Conservation (phyloP, 2,329 filamentous ascomycete species). For the Penicillium hesseltinei region DNA sequence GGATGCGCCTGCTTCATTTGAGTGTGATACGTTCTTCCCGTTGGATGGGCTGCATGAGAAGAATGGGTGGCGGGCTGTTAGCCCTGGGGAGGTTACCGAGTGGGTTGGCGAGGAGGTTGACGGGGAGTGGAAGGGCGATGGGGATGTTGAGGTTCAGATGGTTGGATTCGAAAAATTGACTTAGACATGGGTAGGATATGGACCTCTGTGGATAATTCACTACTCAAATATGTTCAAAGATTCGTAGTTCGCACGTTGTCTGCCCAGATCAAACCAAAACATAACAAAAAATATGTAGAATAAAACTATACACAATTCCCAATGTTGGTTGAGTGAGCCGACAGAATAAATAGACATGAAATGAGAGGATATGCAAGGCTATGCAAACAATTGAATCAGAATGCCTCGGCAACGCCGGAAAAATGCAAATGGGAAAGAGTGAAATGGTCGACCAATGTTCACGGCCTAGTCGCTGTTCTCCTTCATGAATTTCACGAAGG, state of each 20-base stretch:
- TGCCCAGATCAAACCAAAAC: background rate
- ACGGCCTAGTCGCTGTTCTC: constrained; percentile 62
- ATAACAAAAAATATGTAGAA: background rate
- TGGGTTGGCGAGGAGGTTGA: constrained; percentile 46
- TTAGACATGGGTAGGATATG: background rate
- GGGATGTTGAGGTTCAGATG: constrained; percentile 51
- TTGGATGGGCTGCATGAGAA: constrained; percentile 33
- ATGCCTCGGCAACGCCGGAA: constrained; percentile 1
- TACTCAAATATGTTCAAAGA: background rate
- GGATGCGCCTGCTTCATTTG: constrained; percentile 34
- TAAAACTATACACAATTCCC: background rate
- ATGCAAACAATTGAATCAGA: constrained; percentile 12
- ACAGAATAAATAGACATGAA: background rate
- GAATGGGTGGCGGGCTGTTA: constrained; percentile 35
- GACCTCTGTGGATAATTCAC: background rate
- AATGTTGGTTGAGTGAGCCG: background rate
- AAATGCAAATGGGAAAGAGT: constrained; percentile 9
- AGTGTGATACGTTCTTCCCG: constrained; percentile 52
- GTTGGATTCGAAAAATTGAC: constrained; percentile 44
- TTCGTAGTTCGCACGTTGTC: background rate
- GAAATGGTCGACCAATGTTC: background rate
- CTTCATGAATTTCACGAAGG: constrained; percentile 90
- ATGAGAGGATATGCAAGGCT: constrained; percentile 17
- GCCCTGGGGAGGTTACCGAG: constrained; percentile 34
- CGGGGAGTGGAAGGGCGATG: constrained; percentile 48